Evolutionary conservation across 352 stramenopile species (phyloP), one percentile per base, ranked within the genome.

Genomic region (Aphanomyces stellatus): DNA sequence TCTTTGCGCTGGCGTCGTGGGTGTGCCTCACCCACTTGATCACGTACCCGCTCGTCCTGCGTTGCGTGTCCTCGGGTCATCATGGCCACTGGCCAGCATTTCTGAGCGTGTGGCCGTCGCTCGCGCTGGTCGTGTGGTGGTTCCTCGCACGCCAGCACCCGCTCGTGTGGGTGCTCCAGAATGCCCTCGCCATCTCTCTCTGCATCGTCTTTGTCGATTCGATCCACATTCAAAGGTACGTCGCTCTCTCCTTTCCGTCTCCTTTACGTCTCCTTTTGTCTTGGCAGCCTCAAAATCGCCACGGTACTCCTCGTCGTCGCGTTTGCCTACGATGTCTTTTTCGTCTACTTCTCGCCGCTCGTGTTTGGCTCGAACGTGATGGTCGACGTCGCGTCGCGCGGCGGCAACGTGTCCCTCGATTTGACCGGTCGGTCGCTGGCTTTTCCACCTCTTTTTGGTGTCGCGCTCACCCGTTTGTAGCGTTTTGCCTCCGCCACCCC

Each of bases 281-380:
- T 67, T n/a, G n/a, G n/a, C n/a, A 76, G 74, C 41, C 81, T 98
- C 25, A 76, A 80, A 49, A 89, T 97, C 6, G 90, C 85, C 11
- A 79, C 81, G 1, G 77, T 85, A n/a, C 70, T 98, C 19, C 75
- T 98, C 31, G 78, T 77, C 25, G 80, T 90, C 17, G 90, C 91
- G 0, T 97, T 97, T 71, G 76, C 93, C 53, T 98, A 98, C 73
- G 91, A 98, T 72, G 90, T 98, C 30, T 98, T 97, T 72, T 97
- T 97, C 75, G 90, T 97, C 31, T 97, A 97, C 76, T 62, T 98
- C 6, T 96, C 88, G 0, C 91, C 91, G 1, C 70, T 85, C 6
- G 63, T 96, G 3, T 93, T 95, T 53, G 76, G 78, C 15, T 82
- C 82, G 22, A 91, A 78, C 33, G 84, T 98, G 27, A 98, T 98